Evolutionary conservation across 805 yeast species (phyloP), one percentile per base, ranked within the genome.

Genomic region (Helenozyma baotianmanensis): DNA sequence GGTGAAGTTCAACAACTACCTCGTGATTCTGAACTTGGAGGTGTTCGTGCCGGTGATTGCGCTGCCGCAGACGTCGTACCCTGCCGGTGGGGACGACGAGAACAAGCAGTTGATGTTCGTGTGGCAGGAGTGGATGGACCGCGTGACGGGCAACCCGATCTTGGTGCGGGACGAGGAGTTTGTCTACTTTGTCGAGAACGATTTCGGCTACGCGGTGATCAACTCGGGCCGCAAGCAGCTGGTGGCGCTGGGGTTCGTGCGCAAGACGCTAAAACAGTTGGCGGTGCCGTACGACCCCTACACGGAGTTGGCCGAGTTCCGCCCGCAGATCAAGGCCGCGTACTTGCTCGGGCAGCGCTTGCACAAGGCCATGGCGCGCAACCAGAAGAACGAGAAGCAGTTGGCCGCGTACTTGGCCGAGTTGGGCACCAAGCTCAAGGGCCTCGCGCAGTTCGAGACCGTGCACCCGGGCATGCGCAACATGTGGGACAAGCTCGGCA

Each of bases 31-130:
- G 23, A 82, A 88, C 50, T 80, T 90, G 21, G 97, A 92, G 56
- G 89, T 92, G 35, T 88, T 90, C 60, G 88, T 92, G 4, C 97
- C 97, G 0, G 79, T 94, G 5, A 65, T 92, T 25, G 97, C 97
- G 0, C 63, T 68, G 14, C 67, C 92, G 1, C 71, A 67, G 6
- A 82, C 95, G 1, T 72, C 88, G 13, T 89, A 79, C 51, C 95
- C 95, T 16, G 65, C 78, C n/a, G 84, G 84, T 33, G 84, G 89
- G 27, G 82, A 82, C 18, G 97, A 90, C 42, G 95, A 86, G 50
- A 70, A 69, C 30, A 64, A 65, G 33, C 75, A 76, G 35, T 65
- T 86, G 25, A 60, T 70, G 29, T 46, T 47, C 11, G 72, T 74
- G 29, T 71, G 89, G 61, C 97, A 90, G 56, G 74, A 69, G 41